A percentile compares a stretch with the other conserved stretches of the same genome.
These are phyloP conservation scores for Exophiala sideris DNA, from an alignment of 2,329 filamentous ascomycete genomes.

Conservation along the genomic window DNA sequence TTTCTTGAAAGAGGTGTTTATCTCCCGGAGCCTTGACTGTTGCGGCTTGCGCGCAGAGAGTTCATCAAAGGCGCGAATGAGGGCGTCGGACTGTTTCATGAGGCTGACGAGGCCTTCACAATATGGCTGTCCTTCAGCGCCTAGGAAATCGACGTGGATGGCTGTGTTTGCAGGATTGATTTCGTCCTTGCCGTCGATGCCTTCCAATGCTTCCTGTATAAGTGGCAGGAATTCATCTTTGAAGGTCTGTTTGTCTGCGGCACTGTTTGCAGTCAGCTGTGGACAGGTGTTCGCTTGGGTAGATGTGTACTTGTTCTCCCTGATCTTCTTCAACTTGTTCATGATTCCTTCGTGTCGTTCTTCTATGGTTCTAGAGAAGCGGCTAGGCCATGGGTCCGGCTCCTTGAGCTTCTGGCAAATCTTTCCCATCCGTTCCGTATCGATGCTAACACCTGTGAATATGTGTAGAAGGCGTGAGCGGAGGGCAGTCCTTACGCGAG, in stretches of 20 bases:
- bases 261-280: constrained; percentile 1
- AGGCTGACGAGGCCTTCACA: constrained; percentile 12
- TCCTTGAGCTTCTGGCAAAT: constrained; percentile 18
- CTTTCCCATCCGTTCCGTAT: constrained; percentile 15
- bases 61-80: constrained; percentile 16
- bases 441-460: constrained; percentile 6
- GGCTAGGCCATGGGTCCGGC: constrained; percentile 16
- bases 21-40: constrained; percentile 8
- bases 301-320: constrained; percentile 8
- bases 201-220: constrained; percentile 9
- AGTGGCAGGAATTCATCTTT: constrained; percentile 17
- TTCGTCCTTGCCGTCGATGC: not conserved
- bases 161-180: not conserved
- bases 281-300: not conserved
- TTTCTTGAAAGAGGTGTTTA: constrained; percentile 12
- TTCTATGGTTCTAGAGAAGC: constrained; percentile 11
- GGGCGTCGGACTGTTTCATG: constrained; percentile 13
- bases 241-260: constrained; percentile 6
- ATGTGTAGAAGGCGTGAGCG: too few relatives aligned
- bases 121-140: constrained; percentile 16
- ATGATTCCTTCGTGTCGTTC: constrained; percentile 4
- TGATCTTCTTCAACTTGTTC: constrained; percentile 12
- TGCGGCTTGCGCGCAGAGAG: constrained; percentile 4
- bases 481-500: not conserved
- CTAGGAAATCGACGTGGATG: constrained; percentile 13